phyloP scores from a whole-genome alignment of 2,329 filamentous ascomycete genomes.

The Penicillium sp. region DNA sequence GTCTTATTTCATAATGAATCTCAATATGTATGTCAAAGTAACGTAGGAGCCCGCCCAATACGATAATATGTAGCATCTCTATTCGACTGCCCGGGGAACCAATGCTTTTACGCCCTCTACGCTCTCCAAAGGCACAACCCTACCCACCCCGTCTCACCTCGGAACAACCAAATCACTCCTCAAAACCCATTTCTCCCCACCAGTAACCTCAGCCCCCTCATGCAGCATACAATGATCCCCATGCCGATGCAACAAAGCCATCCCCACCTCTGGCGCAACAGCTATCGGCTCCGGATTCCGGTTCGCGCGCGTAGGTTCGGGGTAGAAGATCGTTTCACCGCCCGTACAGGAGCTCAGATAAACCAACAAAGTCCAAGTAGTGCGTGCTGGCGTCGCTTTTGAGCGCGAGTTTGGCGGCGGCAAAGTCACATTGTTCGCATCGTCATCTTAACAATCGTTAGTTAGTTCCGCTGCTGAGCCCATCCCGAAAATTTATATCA shows the following conservation, averaged over 20 bases:
- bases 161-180: constrained; percentile 66
- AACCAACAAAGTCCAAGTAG: constrained; percentile 86
- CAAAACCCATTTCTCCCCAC: constrained; percentile 88
- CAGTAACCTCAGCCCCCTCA: constrained; percentile 73
- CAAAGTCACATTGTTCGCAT: constrained; percentile 69
- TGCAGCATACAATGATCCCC: constrained; percentile 86
- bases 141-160: constrained; percentile 25
- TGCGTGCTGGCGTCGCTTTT: constrained; percentile 54
- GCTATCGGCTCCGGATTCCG: constrained; percentile 60
- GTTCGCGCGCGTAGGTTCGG: constrained; percentile 52
- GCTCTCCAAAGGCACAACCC: not conserved
- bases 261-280: constrained; percentile 74
- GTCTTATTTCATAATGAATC: not conserved
- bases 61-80: not conserved
- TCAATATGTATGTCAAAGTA: not conserved
- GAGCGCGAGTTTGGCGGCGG: constrained; percentile 39
- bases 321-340: constrained; percentile 90
- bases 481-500: not conserved
- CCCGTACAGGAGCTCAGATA: constrained; percentile 83
- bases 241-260: constrained; percentile 82
- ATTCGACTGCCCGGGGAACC: not conserved
- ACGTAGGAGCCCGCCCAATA: not conserved
- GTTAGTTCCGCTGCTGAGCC: not conserved
- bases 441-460: constrained; percentile 63
- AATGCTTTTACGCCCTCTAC: not conserved